Base-by-base conservation (phyloP, 352 stramenopile genomes). In the Lagenidium giganteum region DNA sequence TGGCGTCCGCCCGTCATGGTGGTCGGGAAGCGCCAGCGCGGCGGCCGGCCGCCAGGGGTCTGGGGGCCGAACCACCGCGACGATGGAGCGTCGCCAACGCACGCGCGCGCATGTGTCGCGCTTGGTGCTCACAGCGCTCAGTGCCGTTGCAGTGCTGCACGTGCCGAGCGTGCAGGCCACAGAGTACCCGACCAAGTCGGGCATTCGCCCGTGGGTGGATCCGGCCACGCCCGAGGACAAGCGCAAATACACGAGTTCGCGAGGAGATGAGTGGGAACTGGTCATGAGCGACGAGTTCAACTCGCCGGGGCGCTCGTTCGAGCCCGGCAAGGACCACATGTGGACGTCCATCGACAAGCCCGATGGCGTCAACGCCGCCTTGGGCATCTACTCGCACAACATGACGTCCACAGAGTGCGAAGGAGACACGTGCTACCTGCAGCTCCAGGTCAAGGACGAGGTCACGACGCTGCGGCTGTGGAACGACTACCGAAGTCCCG, bases 251-350 rank as follows among this genome's bases (percentile, higher is more conserved):
- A 51, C 57, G 24, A 70, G 42, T n/a, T 79, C 79, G 6, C 69
- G 76, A 18, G 80, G 80, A 16, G 64, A 64, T 4, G 43, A 32
- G 4, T 87, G 72, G 70, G 33, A 83, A 8, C 53, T 92, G 33
- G 64, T 86, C 21, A 86, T 89, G 69, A 90, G 74, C 44, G 79
- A 92, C 55, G 69, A 85, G 48, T 82, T 89, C 42, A 83, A 83
- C 52, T 69, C 44, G 8, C 46, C 80, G 2, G 66, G 64, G 20
- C 78, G 94, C 5, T 82, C 49, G 8, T 98, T 98, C 62, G 41
- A 79, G 32, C 80, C 97, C 32, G 94, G 95, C n/a, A 53, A 82
- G 13, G 95, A 98, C 69, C 89, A 96, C 32, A 61, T 92, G 27
- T 98, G 95, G 95, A 98, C 89, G 25, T 86, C 72, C 21, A 48